These are phyloP conservation scores for Mangifera indica DNA, from an alignment of 345 rosid species.

Conservation along the genomic window DNA sequence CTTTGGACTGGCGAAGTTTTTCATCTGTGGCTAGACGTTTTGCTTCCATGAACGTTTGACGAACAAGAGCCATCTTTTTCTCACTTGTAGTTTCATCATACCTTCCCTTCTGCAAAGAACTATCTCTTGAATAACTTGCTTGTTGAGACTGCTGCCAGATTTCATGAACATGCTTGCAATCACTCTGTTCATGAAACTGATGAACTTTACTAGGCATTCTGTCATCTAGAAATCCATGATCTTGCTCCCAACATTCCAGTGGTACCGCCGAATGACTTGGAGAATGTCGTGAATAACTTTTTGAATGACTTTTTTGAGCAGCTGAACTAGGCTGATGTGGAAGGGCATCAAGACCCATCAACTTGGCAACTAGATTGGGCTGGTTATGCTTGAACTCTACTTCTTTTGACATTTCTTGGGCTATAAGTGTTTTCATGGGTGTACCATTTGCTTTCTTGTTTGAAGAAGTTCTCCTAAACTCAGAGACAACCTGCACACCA, in stretches of 20 bases:
- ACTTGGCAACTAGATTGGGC: slow-evolving; percentile 85
- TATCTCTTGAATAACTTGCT: slow-evolving; percentile 38
- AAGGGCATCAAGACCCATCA: slow-evolving; percentile 94
- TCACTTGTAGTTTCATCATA: slow-evolving; percentile 33
- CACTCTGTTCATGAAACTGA: slow-evolving; percentile 38
- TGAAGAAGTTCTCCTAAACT: slow-evolving; percentile 51
- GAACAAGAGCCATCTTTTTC: slow-evolving; percentile 71
- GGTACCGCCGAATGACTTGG: slow-evolving; percentile 46
- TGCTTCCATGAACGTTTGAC: slow-evolving; percentile 82
- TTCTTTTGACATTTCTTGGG: slow-evolving; percentile 84
- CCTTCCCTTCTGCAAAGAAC: slow-evolving; percentile 48
- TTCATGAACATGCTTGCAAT: slow-evolving; percentile 61
- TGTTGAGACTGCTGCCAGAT: slow-evolving; percentile 60
- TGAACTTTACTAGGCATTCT: slow-evolving; percentile 35
- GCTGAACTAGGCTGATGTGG: slow-evolving; percentile 54
- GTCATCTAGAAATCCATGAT: slow-evolving; percentile 45
- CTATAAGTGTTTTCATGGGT: slow-evolving; percentile 81
- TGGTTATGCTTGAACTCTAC: slow-evolving; percentile 49
- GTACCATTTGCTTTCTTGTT: slow-evolving; percentile 57
- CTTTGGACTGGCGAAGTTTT: slow-evolving; percentile 70
- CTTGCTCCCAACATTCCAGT: slow-evolving; percentile 48
- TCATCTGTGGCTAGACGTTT: slow-evolving; percentile 73
- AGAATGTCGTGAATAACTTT: slow-evolving; percentile 52
- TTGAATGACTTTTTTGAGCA: slow-evolving; percentile 49
- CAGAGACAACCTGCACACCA: slow-evolving; percentile 52